These are phyloP conservation scores for Phytophthora litchii DNA, from an alignment of 352 stramenopile genomes.

Conservation along the genomic window DNA sequence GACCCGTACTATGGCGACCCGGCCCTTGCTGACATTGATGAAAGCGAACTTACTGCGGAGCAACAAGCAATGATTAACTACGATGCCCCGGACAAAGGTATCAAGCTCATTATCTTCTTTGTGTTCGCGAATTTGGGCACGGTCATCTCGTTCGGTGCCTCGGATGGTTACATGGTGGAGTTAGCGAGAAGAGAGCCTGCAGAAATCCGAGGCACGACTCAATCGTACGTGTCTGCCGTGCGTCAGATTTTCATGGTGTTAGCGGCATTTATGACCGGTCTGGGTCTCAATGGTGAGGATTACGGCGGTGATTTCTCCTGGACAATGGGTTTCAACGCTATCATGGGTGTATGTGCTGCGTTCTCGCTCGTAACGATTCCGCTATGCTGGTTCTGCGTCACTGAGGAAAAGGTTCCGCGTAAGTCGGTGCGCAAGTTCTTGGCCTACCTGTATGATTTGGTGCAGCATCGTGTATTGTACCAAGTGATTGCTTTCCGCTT, in stretches of 20 bases:
- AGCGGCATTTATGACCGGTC: conserved; percentile 47
- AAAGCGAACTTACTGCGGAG: conserved; percentile 34
- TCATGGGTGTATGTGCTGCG: conserved; percentile 50
- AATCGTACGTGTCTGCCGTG: conserved; percentile 43
- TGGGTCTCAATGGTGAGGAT: conserved; percentile 50
- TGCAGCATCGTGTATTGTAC: conserved; percentile 58
- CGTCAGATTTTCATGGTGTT: conserved; percentile 45
- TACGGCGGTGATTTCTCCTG: conserved; percentile 59
- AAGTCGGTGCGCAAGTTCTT: conserved; percentile 48
- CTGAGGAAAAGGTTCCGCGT: conserved; percentile 34
- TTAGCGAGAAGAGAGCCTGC: conserved; percentile 55
- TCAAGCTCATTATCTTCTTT: conserved; percentile 67
- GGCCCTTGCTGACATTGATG: conserved; percentile 29
- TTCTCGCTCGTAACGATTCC: conserved; percentile 49
- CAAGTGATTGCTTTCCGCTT: conserved; percentile 62
- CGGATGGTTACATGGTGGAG: conserved; percentile 70
- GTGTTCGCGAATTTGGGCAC: conserved; percentile 77
- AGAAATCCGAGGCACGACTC: conserved; percentile 47
- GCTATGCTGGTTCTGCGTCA: conserved; percentile 52
- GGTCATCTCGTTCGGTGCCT: conserved; percentile 75
- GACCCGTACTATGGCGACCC: conserved; percentile 52
- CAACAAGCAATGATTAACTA: conserved; percentile 46
- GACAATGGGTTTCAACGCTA: conserved; percentile 57
- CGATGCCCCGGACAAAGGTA: conserved; percentile 43
- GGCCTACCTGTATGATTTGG: conserved; percentile 43